Conservation (phyloP, 1,139 yeast genomes). For the Saccharomyces hybrid region DNA sequence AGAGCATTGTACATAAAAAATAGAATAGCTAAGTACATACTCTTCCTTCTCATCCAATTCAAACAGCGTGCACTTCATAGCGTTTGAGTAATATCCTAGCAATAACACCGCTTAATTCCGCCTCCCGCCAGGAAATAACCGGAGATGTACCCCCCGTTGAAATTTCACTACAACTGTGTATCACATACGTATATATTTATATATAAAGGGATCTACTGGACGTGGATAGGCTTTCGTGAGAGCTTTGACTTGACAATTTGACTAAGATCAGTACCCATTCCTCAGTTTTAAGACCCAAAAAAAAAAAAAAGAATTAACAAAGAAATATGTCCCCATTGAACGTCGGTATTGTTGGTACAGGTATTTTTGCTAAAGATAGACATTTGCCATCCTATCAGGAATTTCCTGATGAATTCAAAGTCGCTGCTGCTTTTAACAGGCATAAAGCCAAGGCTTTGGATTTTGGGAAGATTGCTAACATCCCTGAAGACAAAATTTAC, state of each 20-base stretch:
- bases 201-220: neutral
- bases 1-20: neutral
- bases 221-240: neutral
- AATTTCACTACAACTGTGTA: neutral
- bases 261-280: neutral
- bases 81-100: neutral
- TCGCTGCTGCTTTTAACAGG: conserved; percentile 69
- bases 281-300: too few relatives aligned
- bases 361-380: conserved; percentile 77
- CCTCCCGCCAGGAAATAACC: neutral
- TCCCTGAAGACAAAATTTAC: conserved; percentile 47
- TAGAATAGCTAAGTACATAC: neutral
- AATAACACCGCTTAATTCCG: neutral
- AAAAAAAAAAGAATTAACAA: neutral
- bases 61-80: neutral
- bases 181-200: neutral
- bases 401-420: conserved; percentile 37
- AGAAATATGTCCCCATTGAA: conserved; percentile 32
- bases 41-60: neutral
- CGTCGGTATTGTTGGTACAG: conserved; percentile 82
- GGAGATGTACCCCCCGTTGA: neutral
- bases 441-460: conserved; percentile 72
- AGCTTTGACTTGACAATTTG: neutral
- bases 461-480: conserved; percentile 61
- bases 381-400: conserved; percentile 70